Base-by-base conservation (phyloP, 139 green algal genomes). In the Chlorella sp. region DNA sequence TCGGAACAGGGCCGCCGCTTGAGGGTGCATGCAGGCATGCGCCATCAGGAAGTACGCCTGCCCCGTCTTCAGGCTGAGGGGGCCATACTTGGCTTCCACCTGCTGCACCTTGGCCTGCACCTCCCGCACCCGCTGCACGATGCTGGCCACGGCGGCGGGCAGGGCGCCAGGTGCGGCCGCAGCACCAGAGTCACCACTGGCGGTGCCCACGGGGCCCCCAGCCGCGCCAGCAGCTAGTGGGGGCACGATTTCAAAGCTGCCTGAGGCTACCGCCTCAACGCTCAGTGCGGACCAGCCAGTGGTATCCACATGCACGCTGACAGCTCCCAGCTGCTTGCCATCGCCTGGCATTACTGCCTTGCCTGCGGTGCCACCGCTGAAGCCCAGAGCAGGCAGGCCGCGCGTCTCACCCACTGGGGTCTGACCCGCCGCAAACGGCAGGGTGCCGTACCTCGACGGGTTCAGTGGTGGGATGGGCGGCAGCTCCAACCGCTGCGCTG, bases 21-120 rank as follows among this genome's bases (percentile, higher is more conserved):
- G 76, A 4, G 47, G 65, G 30, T 88, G 85, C 16, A 65, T 28
- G 73, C 85, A 88, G 21, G 85, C 85, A 39, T 51, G 73, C 51
- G 85, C 28, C 74, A 88, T 67, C 76, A 88, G 81, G 26, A 81
- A 65, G 75, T 82, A 71, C 17, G 85, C 85, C 64, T 62, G 47
- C 17, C 63, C 85, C 0, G 85, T 78, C 69, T 84, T 67, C 6
- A 81, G 76, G 75, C 84, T 81, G 12, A 81, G 23, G 1, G 32
- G 74, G 3, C 85, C 85, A 65, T 67, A 86, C 63, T 73, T 84
- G 26, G 56, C 32, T 51, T 86, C 76, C 51, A 88, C 74, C n/a
- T 32, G 28, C 17, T 1, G 25, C 30, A 88, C 85, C 74, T 88
- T 88, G 47, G 25, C 60, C 80, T 86, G 65, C 16, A 84, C 36